Evolutionary conservation across 495 filamentous ascomycete genomes (phyloP).

Genomic region (Physcia stellaris): DNA sequence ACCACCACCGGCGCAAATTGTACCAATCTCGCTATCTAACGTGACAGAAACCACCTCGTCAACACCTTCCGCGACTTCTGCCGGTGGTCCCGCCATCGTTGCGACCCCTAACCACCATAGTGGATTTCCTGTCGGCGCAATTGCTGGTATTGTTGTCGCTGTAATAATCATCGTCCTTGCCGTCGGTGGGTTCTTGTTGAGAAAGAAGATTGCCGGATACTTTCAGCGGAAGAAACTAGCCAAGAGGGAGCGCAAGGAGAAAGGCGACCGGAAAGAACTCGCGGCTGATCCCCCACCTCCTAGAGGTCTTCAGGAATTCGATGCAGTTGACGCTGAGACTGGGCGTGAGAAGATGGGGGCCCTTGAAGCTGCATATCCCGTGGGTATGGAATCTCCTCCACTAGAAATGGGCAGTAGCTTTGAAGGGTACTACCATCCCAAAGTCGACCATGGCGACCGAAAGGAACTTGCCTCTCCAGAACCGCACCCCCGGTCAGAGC

Average conservation of each 20-base stretch:
- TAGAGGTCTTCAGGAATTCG: not conserved
- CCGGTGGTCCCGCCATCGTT: not conserved
- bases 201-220: not conserved
- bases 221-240: not conserved
- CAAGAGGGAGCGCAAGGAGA: not conserved
- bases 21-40: constrained; percentile 1
- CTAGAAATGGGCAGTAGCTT: not conserved
- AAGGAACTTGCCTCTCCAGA: not conserved
- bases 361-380: not conserved
- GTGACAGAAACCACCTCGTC: not conserved
- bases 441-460: not conserved
- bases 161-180: not conserved
- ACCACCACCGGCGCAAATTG: not conserved
- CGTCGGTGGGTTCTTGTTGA: not conserved
- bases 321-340: not conserved
- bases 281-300: not conserved
- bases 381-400: not conserved
- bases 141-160: constrained; percentile 1
- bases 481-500: not conserved
- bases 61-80: not conserved
- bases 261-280: not conserved
- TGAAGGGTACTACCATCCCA: not conserved
- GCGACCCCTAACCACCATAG: not conserved
- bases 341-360: not conserved
- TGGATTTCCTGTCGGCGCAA: not conserved